Conservation (phyloP, 2,329 filamentous ascomycete genomes). For the Grosmannia clavigera region DNA sequence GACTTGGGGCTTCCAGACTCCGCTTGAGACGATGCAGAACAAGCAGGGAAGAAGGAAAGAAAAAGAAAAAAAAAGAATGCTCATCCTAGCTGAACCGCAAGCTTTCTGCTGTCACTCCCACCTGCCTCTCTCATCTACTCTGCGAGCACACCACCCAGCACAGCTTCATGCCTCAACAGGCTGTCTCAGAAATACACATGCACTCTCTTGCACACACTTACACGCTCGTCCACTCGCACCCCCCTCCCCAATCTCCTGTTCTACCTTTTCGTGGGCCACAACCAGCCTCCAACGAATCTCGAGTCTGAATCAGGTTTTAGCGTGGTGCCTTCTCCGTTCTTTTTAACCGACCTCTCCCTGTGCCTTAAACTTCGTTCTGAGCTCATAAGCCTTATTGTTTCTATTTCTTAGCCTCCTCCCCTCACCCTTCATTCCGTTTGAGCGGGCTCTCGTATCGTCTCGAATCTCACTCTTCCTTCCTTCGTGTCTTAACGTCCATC, state of each 20-base stretch:
- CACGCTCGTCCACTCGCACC: background rate
- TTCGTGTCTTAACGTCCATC: background rate
- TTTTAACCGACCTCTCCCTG: background rate
- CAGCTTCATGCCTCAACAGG: background rate
- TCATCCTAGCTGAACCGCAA: background rate
- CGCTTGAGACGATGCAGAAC: too few relatives aligned
- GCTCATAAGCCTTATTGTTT: background rate
- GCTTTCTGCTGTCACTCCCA: too few relatives aligned
- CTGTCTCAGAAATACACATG: background rate
- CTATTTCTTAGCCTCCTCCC: background rate
- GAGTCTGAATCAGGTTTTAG: background rate
- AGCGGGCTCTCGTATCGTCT: background rate
- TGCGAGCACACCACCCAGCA: background rate
- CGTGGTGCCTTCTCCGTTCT: background rate
- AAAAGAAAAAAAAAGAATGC: background rate
- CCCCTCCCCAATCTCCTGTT: background rate
- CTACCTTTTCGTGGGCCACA: background rate
- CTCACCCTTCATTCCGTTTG: background rate
- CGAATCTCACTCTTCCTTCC: background rate
- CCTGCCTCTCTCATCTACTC: background rate
- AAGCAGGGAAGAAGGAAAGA: too few relatives aligned
- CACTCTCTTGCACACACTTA: background rate
- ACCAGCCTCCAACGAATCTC: background rate
- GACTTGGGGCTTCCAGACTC: background rate
- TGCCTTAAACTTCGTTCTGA: background rate